Conservation (phyloP, 2,329 filamentous ascomycete species). For the Clonostachys rosea region DNA sequence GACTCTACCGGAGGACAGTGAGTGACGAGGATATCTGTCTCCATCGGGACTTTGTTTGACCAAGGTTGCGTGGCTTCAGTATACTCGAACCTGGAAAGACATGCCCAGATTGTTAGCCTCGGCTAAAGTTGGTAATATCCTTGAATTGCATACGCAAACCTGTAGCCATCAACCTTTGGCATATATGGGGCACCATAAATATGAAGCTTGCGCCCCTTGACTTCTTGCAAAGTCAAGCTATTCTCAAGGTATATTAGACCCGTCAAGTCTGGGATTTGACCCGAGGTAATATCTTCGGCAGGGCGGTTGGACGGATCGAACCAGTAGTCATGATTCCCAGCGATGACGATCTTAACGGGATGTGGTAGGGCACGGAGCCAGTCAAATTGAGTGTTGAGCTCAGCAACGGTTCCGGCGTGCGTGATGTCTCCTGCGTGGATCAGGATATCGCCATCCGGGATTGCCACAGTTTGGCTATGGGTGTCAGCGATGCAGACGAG, state of each 20-base stretch:
- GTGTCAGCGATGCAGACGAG: slow-evolving; percentile 30
- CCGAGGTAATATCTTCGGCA: slow-evolving; percentile 5
- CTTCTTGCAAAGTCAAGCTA: background rate
- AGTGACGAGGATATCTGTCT: slow-evolving; percentile 76
- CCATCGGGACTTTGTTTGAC: slow-evolving; percentile 63
- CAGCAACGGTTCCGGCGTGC: background rate
- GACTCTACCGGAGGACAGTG: slow-evolving; percentile 66
- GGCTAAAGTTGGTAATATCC: slow-evolving; percentile 2
- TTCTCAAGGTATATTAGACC: slow-evolving; percentile 7
- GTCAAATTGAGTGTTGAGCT: background rate
- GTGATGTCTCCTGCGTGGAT: slow-evolving; percentile 40
- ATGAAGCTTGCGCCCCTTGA: slow-evolving; percentile 32
- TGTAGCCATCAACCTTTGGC: slow-evolving; percentile 64
- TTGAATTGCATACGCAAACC: slow-evolving; percentile 48
- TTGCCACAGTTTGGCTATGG: slow-evolving; percentile 23
- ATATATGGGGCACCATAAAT: slow-evolving; percentile 82
- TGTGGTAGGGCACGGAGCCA: slow-evolving; percentile 15
- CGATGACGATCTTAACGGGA: slow-evolving; percentile 32
- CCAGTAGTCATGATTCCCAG: slow-evolving; percentile 34
- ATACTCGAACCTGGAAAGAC: slow-evolving; percentile 64
- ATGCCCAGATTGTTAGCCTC: too few species aligned
- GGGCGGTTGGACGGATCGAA: slow-evolving; percentile 10
- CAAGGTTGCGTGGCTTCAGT: slow-evolving; percentile 63
- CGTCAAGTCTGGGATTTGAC: background rate
- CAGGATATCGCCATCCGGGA: slow-evolving; percentile 35